Conservation (phyloP, 176 grass and related monocot species). For the Bothriochloa decipiens region DNA sequence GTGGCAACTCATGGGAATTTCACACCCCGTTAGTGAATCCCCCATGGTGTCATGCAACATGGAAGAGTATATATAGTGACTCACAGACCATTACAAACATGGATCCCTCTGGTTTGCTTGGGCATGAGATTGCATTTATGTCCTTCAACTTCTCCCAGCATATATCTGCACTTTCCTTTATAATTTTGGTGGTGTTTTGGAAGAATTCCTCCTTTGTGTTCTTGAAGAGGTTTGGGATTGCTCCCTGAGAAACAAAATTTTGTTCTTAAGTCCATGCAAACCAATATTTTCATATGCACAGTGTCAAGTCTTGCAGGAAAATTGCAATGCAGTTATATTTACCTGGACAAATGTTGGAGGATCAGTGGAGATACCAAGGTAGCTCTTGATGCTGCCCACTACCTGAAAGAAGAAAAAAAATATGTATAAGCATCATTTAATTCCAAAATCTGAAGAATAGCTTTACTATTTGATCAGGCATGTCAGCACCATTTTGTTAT, state of each 20-base stretch:
- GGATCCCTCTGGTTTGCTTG: conserved; percentile 65
- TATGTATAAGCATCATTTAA: neutral
- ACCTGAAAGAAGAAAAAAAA: conserved; percentile 36
- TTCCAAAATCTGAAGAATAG: neutral
- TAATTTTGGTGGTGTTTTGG: conserved; percentile 20
- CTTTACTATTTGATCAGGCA: neutral
- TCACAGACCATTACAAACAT: conserved; percentile 73
- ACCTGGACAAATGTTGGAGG: conserved; percentile 79
- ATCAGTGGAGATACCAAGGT: conserved; percentile 62
- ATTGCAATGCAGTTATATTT: neutral
- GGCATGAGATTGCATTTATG: conserved; percentile 57
- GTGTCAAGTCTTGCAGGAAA: neutral
- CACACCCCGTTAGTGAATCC: neutral
- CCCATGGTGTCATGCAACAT: neutral
- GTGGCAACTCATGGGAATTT: conserved; percentile 8
- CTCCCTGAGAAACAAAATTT: conserved; percentile 39
- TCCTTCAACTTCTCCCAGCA: conserved; percentile 67
- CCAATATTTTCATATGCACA: neutral
- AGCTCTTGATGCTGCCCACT: conserved; percentile 61
- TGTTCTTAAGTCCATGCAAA: neutral
- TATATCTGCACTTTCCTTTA: conserved; percentile 46
- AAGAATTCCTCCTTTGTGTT: conserved; percentile 71
- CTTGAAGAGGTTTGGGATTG: conserved; percentile 55
- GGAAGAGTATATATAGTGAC: neutral
- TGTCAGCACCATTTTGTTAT: neutral